Conservation (phyloP, 805 yeast species). For the Sugiyamaella lignohabitans region DNA sequence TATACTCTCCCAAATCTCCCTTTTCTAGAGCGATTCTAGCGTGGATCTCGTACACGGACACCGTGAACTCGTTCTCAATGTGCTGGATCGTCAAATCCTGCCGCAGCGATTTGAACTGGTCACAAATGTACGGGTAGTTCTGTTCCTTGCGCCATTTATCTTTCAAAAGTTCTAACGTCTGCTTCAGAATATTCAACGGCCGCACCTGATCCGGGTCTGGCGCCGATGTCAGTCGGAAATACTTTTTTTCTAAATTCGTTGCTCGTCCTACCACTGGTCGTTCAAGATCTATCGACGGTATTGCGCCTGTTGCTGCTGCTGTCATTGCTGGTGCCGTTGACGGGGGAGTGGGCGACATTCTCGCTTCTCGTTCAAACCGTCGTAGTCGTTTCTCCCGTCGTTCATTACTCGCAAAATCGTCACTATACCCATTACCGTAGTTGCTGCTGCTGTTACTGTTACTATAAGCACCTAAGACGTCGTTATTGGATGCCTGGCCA, state of each 20-base stretch:
- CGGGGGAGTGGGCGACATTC: not conserved
- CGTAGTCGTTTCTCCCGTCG: not conserved
- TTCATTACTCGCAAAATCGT: not conserved
- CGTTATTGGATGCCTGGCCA: not conserved
- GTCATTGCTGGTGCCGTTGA: not conserved
- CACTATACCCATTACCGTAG: too few relatives aligned
- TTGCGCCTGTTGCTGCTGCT: not conserved
- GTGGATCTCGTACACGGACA: constrained; percentile 76
- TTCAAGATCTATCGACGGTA: not conserved
- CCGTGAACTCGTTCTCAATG: constrained; percentile 68
- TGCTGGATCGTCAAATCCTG: constrained; percentile 93
- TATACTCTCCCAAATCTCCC: constrained; percentile 86
- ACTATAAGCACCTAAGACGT: not conserved
- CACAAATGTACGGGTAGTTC: constrained; percentile 70
- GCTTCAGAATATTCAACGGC: constrained; percentile 56
- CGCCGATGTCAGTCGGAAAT: constrained; percentile 79
- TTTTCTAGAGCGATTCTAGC: constrained; percentile 80
- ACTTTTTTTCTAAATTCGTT: constrained; percentile 63
- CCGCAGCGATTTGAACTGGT: constrained; percentile 85
- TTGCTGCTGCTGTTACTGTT: not conserved
- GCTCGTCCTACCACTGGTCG: constrained; percentile 54
- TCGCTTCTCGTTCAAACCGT: not conserved
- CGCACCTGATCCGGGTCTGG: constrained; percentile 83
- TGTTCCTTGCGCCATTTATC: constrained; percentile 47
- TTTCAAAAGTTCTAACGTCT: constrained; percentile 50